Conservation (phyloP, 495 filamentous ascomycete species). For the Neohortaea acidophila region DNA sequence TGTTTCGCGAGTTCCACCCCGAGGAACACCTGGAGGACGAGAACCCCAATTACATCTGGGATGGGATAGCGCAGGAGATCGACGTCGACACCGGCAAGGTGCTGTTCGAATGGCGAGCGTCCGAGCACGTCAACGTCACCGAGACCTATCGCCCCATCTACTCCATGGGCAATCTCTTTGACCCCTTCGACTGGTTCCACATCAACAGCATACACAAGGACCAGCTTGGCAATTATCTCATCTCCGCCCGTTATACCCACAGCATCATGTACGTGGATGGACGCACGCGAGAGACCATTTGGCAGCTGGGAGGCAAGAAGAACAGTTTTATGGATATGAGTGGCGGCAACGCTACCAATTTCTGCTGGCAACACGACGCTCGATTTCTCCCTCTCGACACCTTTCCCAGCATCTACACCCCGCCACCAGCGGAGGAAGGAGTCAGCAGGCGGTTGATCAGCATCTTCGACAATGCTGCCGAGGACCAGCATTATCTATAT, state of each 20-base stretch:
- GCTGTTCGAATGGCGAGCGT: constrained; percentile 31
- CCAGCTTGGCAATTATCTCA: constrained; percentile 20
- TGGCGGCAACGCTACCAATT: constrained; percentile 16
- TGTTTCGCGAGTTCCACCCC: constrained; percentile 7
- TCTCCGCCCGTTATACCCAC: constrained; percentile 19
- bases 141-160: constrained; percentile 16
- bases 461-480: constrained; percentile 22
- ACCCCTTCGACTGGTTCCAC: constrained; percentile 24
- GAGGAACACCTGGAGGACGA: constrained; percentile 2
- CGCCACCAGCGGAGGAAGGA: background rate
- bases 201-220: constrained; percentile 27
- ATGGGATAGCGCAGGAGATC: constrained; percentile 22
- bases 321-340: constrained; percentile 19
- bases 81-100: constrained; percentile 19
- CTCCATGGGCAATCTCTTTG: constrained; percentile 6
- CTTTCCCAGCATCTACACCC: constrained; percentile 5
- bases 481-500: constrained; percentile 4
- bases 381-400: constrained; percentile 6
- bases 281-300: constrained; percentile 16
- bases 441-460: constrained; percentile 12
- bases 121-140: constrained; percentile 23
- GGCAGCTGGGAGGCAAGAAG: constrained; percentile 20
- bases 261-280: constrained; percentile 21
- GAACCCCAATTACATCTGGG: constrained; percentile 19
- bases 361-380: constrained; percentile 23